Conservation (phyloP, 164 flowering plant species). For the Buxus sempervirens region DNA sequence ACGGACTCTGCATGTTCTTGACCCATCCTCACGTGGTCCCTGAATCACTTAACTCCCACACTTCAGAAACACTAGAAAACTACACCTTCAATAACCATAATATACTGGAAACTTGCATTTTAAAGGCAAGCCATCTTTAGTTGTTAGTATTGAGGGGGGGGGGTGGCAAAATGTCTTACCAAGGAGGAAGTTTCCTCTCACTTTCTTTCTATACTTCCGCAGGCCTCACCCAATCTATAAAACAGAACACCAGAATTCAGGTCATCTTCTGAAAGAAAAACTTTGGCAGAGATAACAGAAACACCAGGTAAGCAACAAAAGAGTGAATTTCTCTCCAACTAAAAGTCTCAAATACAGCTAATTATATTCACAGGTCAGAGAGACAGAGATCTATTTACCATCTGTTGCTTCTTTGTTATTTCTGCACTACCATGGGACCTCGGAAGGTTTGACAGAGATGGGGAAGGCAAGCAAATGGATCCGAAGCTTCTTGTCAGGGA, state of each 20-base stretch:
- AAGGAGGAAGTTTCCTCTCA: constrained; percentile 10
- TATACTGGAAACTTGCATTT: too few relatives aligned
- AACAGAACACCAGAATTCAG: constrained; percentile 7
- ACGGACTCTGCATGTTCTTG: constrained; percentile 18
- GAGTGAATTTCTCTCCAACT: neutral
- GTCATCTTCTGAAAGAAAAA: constrained; percentile 11
- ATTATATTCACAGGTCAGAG: constrained; percentile 13
- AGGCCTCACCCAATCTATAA: constrained; percentile 35
- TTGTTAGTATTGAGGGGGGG: constrained; percentile 16
- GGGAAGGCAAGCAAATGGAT: constrained; percentile 76
- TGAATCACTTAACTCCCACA: neutral
- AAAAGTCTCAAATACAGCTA: neutral
- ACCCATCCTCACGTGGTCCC: constrained; percentile 12
- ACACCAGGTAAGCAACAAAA: neutral
- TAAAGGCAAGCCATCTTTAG: constrained; percentile 9
- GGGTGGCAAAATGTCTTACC: too few relatives aligned
- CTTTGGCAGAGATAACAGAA: neutral
- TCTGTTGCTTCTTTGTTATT: constrained; percentile 12
- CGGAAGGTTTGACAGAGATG: constrained; percentile 31
- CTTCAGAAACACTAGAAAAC: neutral
- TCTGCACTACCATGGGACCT: constrained; percentile 4
- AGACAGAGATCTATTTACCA: constrained; percentile 7
- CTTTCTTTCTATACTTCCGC: constrained; percentile 21
- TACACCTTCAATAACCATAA: too few relatives aligned
- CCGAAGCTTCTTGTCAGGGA: constrained; percentile 58